These are phyloP conservation scores for Cryptosporidium sp. DNA, from an alignment of 169 alveolate species.

Conservation along the genomic window DNA sequence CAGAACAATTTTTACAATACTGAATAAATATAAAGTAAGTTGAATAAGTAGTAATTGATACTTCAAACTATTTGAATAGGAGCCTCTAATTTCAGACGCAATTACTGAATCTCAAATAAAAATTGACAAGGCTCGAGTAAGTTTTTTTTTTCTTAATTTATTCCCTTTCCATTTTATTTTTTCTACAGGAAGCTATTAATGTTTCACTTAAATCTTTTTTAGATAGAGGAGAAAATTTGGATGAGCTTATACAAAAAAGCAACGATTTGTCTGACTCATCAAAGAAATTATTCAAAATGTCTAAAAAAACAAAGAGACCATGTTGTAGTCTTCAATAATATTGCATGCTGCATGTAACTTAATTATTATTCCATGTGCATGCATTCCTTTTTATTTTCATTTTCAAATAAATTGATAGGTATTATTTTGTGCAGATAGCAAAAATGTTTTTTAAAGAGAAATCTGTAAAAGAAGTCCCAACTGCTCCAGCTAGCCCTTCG, in stretches of 20 bases:
- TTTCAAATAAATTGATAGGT: neutral
- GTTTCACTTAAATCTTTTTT: constrained; percentile 39
- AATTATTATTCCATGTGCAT: constrained; percentile 11
- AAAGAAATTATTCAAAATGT: constrained; percentile 48
- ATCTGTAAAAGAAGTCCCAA: constrained; percentile 42
- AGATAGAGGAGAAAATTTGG: constrained; percentile 76
- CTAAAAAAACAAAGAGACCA: constrained; percentile 62
- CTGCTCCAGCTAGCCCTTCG: constrained; percentile 73
- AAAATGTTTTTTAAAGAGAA: constrained; percentile 66
- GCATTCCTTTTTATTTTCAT: neutral
- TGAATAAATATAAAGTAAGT: constrained; percentile 56
- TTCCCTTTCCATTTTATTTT: neutral
- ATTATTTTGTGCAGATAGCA: neutral
- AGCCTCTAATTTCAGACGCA: constrained; percentile 39
- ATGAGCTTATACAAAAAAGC: constrained; percentile 66
- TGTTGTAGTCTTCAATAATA: constrained; percentile 66
- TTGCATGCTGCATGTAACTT: constrained; percentile 15
- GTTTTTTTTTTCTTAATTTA: neutral
- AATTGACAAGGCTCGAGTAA: constrained; percentile 55
- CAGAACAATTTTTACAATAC: neutral
- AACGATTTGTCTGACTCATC: constrained; percentile 58
- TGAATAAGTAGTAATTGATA: neutral
- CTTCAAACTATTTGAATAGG: neutral
- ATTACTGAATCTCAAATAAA: constrained; percentile 54
- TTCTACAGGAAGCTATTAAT: constrained; percentile 47